phyloP scores from a whole-genome alignment of 1,284 basidiomycete genomes.

The Cutaneotrichosporon spelunceum region DNA sequence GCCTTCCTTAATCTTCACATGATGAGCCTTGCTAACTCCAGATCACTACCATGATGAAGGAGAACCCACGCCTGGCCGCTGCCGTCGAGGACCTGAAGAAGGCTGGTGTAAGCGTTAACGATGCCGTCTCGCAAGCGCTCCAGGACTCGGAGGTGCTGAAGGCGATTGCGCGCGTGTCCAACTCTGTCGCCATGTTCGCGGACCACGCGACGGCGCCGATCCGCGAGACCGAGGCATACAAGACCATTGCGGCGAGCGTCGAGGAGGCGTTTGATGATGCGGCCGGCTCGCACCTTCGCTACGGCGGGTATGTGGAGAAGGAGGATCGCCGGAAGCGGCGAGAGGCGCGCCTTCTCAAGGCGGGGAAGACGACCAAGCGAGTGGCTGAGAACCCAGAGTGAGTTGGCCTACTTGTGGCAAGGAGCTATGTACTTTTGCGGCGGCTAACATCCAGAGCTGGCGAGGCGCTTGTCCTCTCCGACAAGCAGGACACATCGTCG shows the following conservation, averaged over 20 bases:
- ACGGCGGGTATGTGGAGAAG: constrained; percentile 91
- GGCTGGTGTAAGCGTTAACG: constrained; percentile 85
- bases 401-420: constrained; percentile 39
- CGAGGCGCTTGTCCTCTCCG: constrained; percentile 67
- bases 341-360: constrained; percentile 72
- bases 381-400: constrained; percentile 74
- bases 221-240: constrained; percentile 92
- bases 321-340: constrained; percentile 74
- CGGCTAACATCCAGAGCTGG: constrained; percentile 64
- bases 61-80: constrained; percentile 85
- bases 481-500: constrained; percentile 41
- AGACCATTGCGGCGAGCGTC: constrained; percentile 80
- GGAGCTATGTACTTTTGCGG: not conserved
- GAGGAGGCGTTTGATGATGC: constrained; percentile 92
- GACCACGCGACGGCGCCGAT: constrained; percentile 85
- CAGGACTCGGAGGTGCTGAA: constrained; percentile 86
- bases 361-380: constrained; percentile 62
- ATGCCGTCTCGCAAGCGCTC: constrained; percentile 86
- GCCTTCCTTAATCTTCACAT: no score
- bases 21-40: constrained; percentile 52
- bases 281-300: constrained; percentile 59
- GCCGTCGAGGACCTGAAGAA: constrained; percentile 88
- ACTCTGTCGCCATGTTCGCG: constrained; percentile 68
- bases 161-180: constrained; percentile 71
- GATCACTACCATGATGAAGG: constrained; percentile 90